Evolutionary conservation across 176 grass and related monocot species (phyloP).

Genomic region (bread wheat (Triticum aestivum)): IWGSC_CS_RefSeq_v2.1 NC_057810.1:553352283-553352782

Average conservation of each 20-base stretch:
- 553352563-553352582: too few species aligned
- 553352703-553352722: constrained; percentile 39
- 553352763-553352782: constrained; percentile 64
- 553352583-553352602: constrained; percentile 10
- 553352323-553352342: constrained; percentile 78
- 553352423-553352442: constrained; percentile 57
- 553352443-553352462: constrained; percentile 27
- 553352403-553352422: constrained; percentile 90
- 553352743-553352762: constrained; percentile 80
- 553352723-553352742: constrained; percentile 54
- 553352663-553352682: neutral
- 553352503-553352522: constrained; percentile 18
- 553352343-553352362: constrained; percentile 50
- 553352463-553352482: constrained; percentile 5
- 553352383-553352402: constrained; percentile 82
- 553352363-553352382: constrained; percentile 74
- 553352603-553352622: constrained; percentile 18
- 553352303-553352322: constrained; percentile 81
- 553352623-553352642: neutral
- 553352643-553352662: constrained; percentile 8
- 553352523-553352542: too few species aligned
- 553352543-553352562: too few species aligned
- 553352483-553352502: constrained; percentile 13
- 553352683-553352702: constrained; percentile 19
- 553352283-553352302: constrained; percentile 36